phyloP scores from a whole-genome alignment of 1,284 basidiomycete genomes.

The Volvariella volvacea region DNA sequence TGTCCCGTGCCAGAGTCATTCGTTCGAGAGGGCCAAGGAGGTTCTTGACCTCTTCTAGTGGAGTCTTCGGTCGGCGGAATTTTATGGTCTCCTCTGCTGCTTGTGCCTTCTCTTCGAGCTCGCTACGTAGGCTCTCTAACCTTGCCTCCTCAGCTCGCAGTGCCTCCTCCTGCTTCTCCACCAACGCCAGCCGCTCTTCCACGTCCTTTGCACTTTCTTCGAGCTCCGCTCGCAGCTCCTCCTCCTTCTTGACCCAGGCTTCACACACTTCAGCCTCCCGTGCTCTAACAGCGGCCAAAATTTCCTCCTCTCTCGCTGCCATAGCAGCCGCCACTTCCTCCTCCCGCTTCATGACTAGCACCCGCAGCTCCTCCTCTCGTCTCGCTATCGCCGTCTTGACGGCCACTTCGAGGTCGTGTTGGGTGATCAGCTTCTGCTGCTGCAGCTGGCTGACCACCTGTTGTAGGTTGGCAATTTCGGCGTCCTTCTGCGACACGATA shows the following conservation, averaged over 20 bases:
- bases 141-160: slow-evolving; percentile 44
- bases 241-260: slow-evolving; percentile 55
- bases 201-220: slow-evolving; percentile 39
- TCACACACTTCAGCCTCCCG: slow-evolving; percentile 65
- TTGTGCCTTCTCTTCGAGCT: slow-evolving; percentile 40
- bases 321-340: slow-evolving; percentile 63
- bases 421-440: slow-evolving; percentile 23
- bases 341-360: slow-evolving; percentile 61
- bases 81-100: slow-evolving; percentile 29
- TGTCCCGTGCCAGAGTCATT: background rate
- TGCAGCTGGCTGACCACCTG: slow-evolving; percentile 32
- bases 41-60: slow-evolving; percentile 71
- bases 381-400: slow-evolving; percentile 54
- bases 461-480: slow-evolving; percentile 48
- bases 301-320: slow-evolving; percentile 62
- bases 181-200: slow-evolving; percentile 48
- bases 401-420: slow-evolving; percentile 40
- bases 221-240: slow-evolving; percentile 45
- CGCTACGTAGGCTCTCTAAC: slow-evolving; percentile 35
- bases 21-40: slow-evolving; percentile 20
- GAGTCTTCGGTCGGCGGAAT: slow-evolving; percentile 49
- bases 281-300: slow-evolving; percentile 58
- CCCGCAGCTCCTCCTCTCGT: slow-evolving; percentile 60
- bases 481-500: slow-evolving; percentile 48
- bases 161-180: slow-evolving; percentile 44